phyloP scores from a whole-genome alignment of 129 eudicot species.

The Flaveria bidentis region DNA sequence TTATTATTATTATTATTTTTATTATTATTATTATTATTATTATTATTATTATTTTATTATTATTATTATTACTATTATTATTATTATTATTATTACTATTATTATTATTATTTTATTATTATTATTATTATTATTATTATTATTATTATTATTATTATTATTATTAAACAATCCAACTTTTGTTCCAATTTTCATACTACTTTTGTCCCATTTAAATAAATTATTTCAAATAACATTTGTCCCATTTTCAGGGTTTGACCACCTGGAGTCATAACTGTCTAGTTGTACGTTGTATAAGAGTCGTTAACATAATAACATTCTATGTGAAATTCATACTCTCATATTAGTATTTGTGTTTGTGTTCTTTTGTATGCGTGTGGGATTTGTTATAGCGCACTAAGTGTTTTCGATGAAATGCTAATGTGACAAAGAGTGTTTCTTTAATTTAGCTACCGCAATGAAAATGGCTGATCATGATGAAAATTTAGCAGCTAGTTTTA shows the following conservation, averaged over 20 bases:
- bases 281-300: not conserved
- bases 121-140: too few species aligned
- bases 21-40: too few species aligned
- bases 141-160: not conserved
- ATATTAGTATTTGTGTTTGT: not conserved
- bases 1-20: too few species aligned
- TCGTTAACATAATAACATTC: not conserved
- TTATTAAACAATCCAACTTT: not conserved
- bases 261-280: conserved; percentile 11
- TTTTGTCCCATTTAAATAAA: not conserved
- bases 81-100: too few species aligned
- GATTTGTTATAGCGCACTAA: not conserved
- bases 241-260: conserved; percentile 7
- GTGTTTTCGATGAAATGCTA: conserved; percentile 4
- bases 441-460: conserved; percentile 15
- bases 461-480: not conserved
- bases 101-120: too few species aligned
- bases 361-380: not conserved
- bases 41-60: too few species aligned
- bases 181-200: not conserved
- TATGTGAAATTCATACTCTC: not conserved
- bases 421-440: not conserved
- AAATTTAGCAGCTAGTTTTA: conserved; percentile 19
- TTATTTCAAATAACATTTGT: conserved; percentile 6
- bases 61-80: too few species aligned